Evolutionary conservation across 2,329 filamentous ascomycete species (phyloP), one percentile per base, ranked within the genome.

Genomic region (Pleurostoma richardsiae): DNA sequence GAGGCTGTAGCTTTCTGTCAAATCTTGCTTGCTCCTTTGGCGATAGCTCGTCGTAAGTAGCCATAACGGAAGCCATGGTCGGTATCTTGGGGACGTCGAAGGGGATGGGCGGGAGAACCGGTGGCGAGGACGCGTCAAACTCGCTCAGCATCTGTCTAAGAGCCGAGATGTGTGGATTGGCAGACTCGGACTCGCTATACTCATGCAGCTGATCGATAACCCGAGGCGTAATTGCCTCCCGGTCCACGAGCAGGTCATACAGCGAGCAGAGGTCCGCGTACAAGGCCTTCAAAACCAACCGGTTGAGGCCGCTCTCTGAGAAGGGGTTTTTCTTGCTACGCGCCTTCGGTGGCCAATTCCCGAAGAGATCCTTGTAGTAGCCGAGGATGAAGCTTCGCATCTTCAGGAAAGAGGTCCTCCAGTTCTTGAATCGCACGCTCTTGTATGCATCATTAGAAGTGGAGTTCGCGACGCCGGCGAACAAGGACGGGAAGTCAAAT

Each of bases 291-390:
- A 96, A 72, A 5, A 96, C 88, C 40, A 90, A 68, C 28, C 94
- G 80, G 64, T 96, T 96, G 27, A 97, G 75, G 0, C 92, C 92
- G 55, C 83, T 88, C 56, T 91, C 90, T 29, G 87, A 85, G 53
- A 96, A 89, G 1, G 85, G 80, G 61, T 96, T 95, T 77, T 95
- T 96, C 75, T 95, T 95, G 56, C 84, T 92, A 57, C 80, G 86
- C 2, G 90, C 90, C 64, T 94, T 95, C 6, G 94, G 92, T 3
- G 94, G 91, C 92, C 92, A 95, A 62, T 76, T 83, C 26, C 79
- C 78, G 46, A 83, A 77, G 4, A 71, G 69, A 10, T 69, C 59
- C 62, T 80, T 83, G 61, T 82, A 82, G 63, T 90, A 85, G 52
- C 75, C 71, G 43, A 90, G 71, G 19, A 85, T 78, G 60, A 90